Evolutionary conservation across 305 asterid species (phyloP).

Genomic region (Withania somnifera): DNA sequence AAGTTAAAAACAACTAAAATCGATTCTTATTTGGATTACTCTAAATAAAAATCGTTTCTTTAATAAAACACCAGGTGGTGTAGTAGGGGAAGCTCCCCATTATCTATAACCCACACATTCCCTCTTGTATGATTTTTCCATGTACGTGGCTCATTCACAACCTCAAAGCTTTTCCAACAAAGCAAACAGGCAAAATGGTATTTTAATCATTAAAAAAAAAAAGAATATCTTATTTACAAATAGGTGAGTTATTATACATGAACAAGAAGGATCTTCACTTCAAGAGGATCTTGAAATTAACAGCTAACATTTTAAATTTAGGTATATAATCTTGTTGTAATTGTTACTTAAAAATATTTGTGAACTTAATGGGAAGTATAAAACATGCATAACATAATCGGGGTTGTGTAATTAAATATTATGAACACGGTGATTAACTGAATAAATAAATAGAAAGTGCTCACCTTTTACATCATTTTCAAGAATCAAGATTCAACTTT

Average conservation of each 20-base stretch:
- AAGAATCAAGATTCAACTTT: not conserved
- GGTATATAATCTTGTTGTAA: conserved; percentile 7
- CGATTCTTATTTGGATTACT: not conserved
- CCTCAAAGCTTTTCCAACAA: conserved; percentile 37
- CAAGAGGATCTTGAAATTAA: conserved; percentile 4
- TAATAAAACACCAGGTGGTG: conserved; percentile 22
- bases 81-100: not conserved
- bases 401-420: not conserved
- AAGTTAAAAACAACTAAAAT: not conserved
- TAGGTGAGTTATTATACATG: not conserved
- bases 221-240: conserved; percentile 5
- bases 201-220: not conserved
- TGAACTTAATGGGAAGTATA: not conserved
- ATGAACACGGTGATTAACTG: not conserved
- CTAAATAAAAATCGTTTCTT: not conserved
- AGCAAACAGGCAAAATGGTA: conserved; percentile 3
- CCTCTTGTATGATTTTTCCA: conserved; percentile 13
- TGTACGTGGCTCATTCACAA: conserved; percentile 53
- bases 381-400: not conserved
- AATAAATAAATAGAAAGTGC: not conserved
- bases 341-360: conserved; percentile 1
- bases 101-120: conserved; percentile 21
- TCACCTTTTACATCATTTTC: not conserved
- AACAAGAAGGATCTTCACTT: not conserved
- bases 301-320: not conserved